Base-by-base conservation (phyloP, 495 filamentous ascomycete genomes). In the Tuber calosporum region DNA sequence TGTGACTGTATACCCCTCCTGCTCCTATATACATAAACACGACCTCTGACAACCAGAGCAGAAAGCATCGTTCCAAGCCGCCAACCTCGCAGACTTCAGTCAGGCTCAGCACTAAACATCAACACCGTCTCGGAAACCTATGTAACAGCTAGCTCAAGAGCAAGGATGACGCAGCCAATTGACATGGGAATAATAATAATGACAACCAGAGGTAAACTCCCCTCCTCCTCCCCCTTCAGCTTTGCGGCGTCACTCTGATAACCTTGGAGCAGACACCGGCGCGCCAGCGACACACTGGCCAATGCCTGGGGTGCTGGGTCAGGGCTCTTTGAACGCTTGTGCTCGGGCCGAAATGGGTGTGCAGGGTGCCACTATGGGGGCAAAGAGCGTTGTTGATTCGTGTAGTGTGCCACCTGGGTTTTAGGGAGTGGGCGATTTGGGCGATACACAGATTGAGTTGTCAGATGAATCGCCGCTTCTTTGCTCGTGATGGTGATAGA, bases 81-180 rank as follows among this genome's bases (percentile, higher is more conserved):
- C 82, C 19, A 86, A 89, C 77, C 70, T 78, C 39, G 79, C 72
- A 37, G 85, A 86, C 78, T 90, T 89, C 84, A 84, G 84, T 75
- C 89, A 90, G 88, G 87, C 26, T 86, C 86, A 4, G 86, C 87
- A 0, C 83, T 86, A 42, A 86, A 86, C 70, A 88, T 89, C 74
- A 81, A 81, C 34, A 82, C 89, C 73, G 86, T 88, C 68, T 84
- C 84, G 11, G 77, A 81, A n/a, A n/a, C n/a, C n/a, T n/a, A n/a
- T n/a, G n/a, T n/a, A n/a, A n/a, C n/a, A n/a, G n/a, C n/a, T n/a
- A n/a, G n/a, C n/a, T n/a, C n/a, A n/a, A n/a, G n/a, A 15, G 82
- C 80, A 38, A 84, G 78, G 13, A 19, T 38, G 34, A n/a, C n/a
- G n/a, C n/a, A n/a, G n/a, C 34, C 34, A 45, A 38, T 67, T 37